phyloP scores from a whole-genome alignment of 257 asterid species.

The Paraleonurus japonicus region DNA sequence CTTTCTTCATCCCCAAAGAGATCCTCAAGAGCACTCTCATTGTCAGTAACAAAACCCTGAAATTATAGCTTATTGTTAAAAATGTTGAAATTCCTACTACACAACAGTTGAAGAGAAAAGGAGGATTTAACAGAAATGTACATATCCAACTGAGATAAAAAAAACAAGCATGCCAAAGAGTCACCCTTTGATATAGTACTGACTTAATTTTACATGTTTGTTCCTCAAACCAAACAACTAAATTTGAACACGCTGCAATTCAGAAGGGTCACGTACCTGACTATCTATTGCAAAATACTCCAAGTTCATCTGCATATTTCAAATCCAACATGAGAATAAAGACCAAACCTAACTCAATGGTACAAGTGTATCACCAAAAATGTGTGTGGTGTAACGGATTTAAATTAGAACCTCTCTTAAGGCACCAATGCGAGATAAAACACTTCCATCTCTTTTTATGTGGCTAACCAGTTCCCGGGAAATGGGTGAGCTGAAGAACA shows the following conservation, averaged over 20 bases:
- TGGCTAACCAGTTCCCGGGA: conserved; percentile 75
- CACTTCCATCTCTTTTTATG: conserved; percentile 81
- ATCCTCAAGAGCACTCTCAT: conserved; percentile 92
- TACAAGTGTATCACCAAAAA: conserved; percentile 19
- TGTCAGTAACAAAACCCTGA: conserved; percentile 91
- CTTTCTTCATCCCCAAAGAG: conserved; percentile 94
- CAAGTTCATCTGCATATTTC: conserved; percentile 89
- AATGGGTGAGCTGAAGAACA: conserved; percentile 96
- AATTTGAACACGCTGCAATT: background rate
- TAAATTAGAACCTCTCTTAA: conserved; percentile 74
- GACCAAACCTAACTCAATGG: conserved; percentile 25
- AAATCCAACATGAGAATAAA: conserved; percentile 40
- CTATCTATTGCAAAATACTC: conserved; percentile 91
- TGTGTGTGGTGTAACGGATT: background rate
- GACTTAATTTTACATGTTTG: conserved; percentile 9
- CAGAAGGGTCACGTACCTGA: conserved; percentile 61
- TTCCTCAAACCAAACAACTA: conserved; percentile 7
- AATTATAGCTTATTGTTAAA: conserved; percentile 11
- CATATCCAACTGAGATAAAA: background rate
- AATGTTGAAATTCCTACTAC: conserved; percentile 14
- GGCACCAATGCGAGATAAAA: conserved; percentile 93
- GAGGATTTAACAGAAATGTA: conserved; percentile 4
- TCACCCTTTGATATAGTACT: conserved; percentile 12
- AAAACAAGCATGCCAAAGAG: conserved; percentile 7
- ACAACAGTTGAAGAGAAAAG: conserved; percentile 3